phyloP scores from a whole-genome alignment of 2,329 filamentous ascomycete genomes.

The Ophiostoma sp. region DNA sequence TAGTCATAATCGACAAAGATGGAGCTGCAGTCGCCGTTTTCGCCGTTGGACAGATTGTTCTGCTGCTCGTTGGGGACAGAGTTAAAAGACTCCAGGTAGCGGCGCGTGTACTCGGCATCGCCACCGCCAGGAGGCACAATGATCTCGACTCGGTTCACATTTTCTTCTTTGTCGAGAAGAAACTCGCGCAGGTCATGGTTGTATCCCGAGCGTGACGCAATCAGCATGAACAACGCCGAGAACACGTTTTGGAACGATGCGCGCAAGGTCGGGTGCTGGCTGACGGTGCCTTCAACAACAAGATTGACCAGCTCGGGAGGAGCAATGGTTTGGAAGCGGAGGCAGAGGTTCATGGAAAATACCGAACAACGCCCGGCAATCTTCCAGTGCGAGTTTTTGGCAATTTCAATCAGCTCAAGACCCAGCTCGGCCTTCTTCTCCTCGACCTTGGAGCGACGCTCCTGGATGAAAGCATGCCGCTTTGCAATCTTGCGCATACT shows the following conservation, averaged over 20 bases:
- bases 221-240: conserved; percentile 68
- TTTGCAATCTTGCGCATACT: conserved; percentile 57
- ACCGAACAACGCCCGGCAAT: conserved; percentile 84
- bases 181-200: conserved; percentile 84
- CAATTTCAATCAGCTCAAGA: conserved; percentile 71
- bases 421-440: conserved; percentile 75
- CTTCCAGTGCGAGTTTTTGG: conserved; percentile 88
- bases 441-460: conserved; percentile 73
- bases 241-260: conserved; percentile 77
- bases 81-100: conserved; percentile 73
- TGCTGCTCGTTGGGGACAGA: conserved; percentile 46
- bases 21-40: conserved; percentile 50
- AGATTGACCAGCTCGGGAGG: conserved; percentile 77
- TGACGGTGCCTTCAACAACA: conserved; percentile 75
- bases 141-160: conserved; percentile 71
- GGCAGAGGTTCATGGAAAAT: conserved; percentile 82
- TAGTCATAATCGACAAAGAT: conserved; percentile 81
- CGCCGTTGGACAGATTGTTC: not conserved
- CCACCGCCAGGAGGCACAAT: conserved; percentile 57
- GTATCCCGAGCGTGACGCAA: conserved; percentile 81
- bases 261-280: conserved; percentile 81
- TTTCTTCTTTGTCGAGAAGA: conserved; percentile 70
- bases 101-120: conserved; percentile 70
- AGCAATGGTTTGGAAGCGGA: conserved; percentile 86
- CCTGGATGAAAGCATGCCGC: conserved; percentile 67